Conservation (phyloP, 208 protist genomes). For the Leishmania guyanensis region DNA sequence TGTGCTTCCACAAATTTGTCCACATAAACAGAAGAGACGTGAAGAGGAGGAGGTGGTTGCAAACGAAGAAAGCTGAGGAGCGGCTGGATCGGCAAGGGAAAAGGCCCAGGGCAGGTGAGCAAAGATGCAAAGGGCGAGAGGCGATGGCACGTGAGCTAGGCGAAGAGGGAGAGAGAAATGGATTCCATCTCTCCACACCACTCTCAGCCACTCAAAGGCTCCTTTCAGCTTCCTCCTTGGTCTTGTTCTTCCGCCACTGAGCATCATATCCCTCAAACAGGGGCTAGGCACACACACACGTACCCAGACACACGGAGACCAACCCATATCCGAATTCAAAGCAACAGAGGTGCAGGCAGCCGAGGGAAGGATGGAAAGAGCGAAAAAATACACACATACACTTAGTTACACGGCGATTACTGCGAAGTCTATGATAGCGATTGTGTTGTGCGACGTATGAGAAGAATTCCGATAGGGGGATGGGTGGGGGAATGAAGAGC, state of each 20-base stretch:
- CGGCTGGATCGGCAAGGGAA: not conserved
- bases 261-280: not conserved
- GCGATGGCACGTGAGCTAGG: not conserved
- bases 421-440: not conserved
- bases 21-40: not conserved
- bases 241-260: no score
- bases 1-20: not conserved
- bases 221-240: not conserved
- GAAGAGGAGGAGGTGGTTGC: not conserved
- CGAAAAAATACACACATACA: not conserved
- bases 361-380: not conserved
- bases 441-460: not conserved
- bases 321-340: not conserved
- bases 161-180: not conserved
- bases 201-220: not conserved
- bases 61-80: not conserved
- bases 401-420: not conserved
- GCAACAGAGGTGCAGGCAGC: conserved; percentile 1
- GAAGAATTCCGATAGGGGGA: not conserved
- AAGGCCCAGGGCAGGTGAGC: not conserved
- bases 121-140: not conserved
- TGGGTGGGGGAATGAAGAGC: conserved; percentile 1
- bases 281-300: not conserved
- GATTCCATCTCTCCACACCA: not conserved
- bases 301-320: not conserved